Evolutionary conservation across 2,329 filamentous ascomycete genomes (phyloP), one percentile per base, ranked within the genome.

Genomic region (Sporothrix variecibatus): DNA sequence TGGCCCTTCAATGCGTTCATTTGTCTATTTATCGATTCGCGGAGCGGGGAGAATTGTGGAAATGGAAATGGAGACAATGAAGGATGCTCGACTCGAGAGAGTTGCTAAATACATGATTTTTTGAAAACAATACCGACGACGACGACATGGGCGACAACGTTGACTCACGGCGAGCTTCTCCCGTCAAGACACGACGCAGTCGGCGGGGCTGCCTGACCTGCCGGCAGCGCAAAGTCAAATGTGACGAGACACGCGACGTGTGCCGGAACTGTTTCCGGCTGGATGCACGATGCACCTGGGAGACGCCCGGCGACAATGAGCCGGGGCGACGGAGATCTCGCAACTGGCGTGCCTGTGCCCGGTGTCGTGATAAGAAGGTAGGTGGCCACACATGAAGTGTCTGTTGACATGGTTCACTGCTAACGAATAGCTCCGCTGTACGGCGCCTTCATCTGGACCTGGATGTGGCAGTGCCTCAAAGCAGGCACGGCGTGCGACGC

Each of bases 191-290:
- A 8, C 67, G 67, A 46, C 67, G 67, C 20, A 69, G 67, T 11
- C 26, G 72, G 23, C 51, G 69, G 20, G 69, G 69, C 51, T 88
- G 86, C 79, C 82, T 85, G 76, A 87, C 86, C 17, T 88, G 86
- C 76, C 85, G 86, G 49, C 82, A 85, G 72, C 86, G 87, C 79
- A 89, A 89, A 80, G 87, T 89, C 38, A 86, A 87, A 62, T 89
- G 87, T 81, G 86, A 89, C 77, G 86, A 87, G 58, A 82, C 84
- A 17, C 85, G 85, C 56, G 84, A 85, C 71, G 81, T 87, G 74
- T 89, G 87, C 79, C 85, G 86, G 80, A 88, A 88, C 80, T 89
- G 87, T 80, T 86, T 88, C 76, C 86, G 87, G 34, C 84, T 89
- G 38, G 69, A 71, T 40, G 23, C 51, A 11, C 26, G 34, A 7